Evolutionary conservation across 768 basidiomycete species (phyloP).

Genomic region (Rickenella mellea): DNA sequence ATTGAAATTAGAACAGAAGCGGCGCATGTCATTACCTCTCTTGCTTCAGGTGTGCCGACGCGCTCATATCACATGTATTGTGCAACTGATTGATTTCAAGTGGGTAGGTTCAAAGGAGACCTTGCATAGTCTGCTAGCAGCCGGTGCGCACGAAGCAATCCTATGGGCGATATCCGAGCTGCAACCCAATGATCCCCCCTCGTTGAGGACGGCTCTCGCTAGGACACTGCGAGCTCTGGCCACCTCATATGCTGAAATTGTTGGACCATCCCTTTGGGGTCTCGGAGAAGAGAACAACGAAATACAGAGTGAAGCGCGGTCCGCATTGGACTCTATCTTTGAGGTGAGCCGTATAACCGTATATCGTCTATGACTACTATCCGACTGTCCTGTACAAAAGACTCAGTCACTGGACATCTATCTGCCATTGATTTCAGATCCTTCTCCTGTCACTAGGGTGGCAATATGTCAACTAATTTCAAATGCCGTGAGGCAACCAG

Average conservation of each 20-base stretch:
- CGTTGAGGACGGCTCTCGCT: constrained; percentile 47
- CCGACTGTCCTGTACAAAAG: too few species aligned
- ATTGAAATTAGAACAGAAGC: constrained; percentile 50
- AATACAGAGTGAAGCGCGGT: constrained; percentile 40
- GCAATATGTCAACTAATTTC: constrained; percentile 54
- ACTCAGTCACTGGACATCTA: constrained; percentile 50
- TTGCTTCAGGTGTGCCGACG: constrained; percentile 47
- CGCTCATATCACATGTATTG: not conserved
- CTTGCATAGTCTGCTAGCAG: constrained; percentile 44
- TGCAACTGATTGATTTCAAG: not conserved
- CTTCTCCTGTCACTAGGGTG: constrained; percentile 29
- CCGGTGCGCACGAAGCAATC: constrained; percentile 50
- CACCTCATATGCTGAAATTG: constrained; percentile 51
- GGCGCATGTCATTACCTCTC: constrained; percentile 63
- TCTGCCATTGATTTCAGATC: constrained; percentile 50
- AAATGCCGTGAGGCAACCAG: constrained; percentile 35
- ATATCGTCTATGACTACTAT: not conserved
- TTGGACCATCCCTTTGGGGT: constrained; percentile 65
- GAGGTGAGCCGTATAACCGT: constrained; percentile 28
- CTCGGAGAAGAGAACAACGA: constrained; percentile 35
- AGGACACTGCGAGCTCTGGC: constrained; percentile 55
- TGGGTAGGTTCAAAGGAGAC: constrained; percentile 52
- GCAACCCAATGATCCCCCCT: constrained; percentile 23
- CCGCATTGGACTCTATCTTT: constrained; percentile 51
- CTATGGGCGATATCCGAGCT: constrained; percentile 51